Percentiles rank a stretch among this genome's conserved stretches.
phyloP scores from a whole-genome alignment of 2,329 filamentous ascomycete species.

The Fusarium graminum region DNA sequence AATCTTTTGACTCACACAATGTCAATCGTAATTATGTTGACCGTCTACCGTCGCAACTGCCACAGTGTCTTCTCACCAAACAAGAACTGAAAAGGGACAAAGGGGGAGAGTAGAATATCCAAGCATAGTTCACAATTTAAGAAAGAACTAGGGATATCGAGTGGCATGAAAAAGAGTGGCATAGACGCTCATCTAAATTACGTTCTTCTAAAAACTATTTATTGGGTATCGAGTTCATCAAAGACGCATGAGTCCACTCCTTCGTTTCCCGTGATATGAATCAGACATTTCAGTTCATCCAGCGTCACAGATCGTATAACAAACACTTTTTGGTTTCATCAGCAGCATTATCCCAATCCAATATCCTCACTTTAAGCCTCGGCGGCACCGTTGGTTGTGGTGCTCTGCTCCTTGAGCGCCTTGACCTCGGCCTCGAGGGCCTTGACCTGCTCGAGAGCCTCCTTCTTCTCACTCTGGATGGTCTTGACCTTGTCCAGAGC shows the following conservation, averaged over 20 bases:
- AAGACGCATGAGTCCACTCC: conserved; percentile 49
- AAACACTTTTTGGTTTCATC: conserved; percentile 39
- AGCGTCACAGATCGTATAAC: conserved; percentile 44
- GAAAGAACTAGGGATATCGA: background rate
- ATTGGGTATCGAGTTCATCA: conserved; percentile 52
- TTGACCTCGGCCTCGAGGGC: conserved; percentile 41
- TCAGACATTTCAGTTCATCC: conserved; percentile 46
- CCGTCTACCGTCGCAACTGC: background rate
- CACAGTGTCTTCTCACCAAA: background rate
- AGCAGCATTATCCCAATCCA: conserved; percentile 34
- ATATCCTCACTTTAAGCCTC: conserved; percentile 30
- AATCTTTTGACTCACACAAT: background rate
- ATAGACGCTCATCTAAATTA: conserved; percentile 44
- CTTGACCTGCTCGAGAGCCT: conserved; percentile 37
- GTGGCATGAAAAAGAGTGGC: conserved; percentile 40
- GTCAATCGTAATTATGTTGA: background rate
- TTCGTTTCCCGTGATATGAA: conserved; percentile 50
- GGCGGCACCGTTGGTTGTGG: conserved; percentile 33
- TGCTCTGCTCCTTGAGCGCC: conserved; percentile 39
- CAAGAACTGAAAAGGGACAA: background rate
- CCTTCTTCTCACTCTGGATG: conserved; percentile 34
- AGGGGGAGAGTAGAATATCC: too few species aligned
- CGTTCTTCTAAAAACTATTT: conserved; percentile 46
- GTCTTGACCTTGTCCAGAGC: conserved; percentile 29
- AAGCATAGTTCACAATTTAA: background rate